phyloP scores from a whole-genome alignment of 2,329 filamentous ascomycete genomes.

The Emericellopsis cladophorae region DNA sequence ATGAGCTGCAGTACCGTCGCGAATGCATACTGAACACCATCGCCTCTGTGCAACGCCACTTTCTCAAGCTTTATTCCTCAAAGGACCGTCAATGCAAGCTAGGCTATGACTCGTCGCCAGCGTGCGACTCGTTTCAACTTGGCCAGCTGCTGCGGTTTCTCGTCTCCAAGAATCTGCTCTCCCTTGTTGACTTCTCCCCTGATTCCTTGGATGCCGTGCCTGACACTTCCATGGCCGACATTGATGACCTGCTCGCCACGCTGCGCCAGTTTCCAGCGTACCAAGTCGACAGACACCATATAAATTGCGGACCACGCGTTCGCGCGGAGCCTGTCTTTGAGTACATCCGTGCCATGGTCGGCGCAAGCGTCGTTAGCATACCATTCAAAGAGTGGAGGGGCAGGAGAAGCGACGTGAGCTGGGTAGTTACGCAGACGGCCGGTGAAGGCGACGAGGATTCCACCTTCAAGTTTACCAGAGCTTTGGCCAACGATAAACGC shows the following conservation, averaged over 20 bases:
- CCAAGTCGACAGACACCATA: conserved; percentile 62
- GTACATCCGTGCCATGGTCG: conserved; percentile 45
- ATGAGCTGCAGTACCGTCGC: conserved; percentile 54
- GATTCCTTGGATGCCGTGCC: conserved; percentile 28
- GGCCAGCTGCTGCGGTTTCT: conserved; percentile 69
- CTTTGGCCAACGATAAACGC: conserved; percentile 34
- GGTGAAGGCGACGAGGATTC: conserved; percentile 4
- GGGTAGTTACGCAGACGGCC: conserved; percentile 16
- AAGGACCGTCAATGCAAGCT: conserved; percentile 57
- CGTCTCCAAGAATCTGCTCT: conserved; percentile 44
- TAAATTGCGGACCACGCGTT: conserved; percentile 58
- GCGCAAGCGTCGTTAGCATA: conserved; percentile 30
- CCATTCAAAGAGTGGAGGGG: conserved; percentile 32
- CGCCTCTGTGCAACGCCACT: conserved; percentile 58
- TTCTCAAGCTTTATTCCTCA: conserved; percentile 54
- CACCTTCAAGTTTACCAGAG: conserved; percentile 36
- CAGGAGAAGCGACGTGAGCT: conserved; percentile 24
- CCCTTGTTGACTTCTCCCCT: conserved; percentile 42
- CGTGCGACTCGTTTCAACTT: conserved; percentile 68
- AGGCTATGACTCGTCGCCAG: conserved; percentile 58
- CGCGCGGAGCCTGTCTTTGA: conserved; percentile 54
- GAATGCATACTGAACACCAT: conserved; percentile 56
- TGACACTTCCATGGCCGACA: conserved; percentile 41
- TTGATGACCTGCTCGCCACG: conserved; percentile 45
- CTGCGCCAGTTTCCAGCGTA: conserved; percentile 58